A percentile compares a stretch with the other conserved stretches of the same genome.
phyloP scores from a whole-genome alignment of 2,329 filamentous ascomycete species.

The Cladophialophora yegresii region DNA sequence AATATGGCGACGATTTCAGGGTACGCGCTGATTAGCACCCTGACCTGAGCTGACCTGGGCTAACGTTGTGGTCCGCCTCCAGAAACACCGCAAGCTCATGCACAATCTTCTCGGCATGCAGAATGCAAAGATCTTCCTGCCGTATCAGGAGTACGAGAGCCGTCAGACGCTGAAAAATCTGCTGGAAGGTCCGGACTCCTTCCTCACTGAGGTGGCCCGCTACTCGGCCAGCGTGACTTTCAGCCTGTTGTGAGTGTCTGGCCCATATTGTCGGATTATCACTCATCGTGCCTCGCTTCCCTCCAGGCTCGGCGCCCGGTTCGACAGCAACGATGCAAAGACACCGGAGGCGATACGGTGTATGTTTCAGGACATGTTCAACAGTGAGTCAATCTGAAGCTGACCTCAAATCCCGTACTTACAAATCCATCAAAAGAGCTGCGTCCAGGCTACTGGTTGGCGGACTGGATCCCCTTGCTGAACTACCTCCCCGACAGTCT shows the following conservation, averaged over 20 bases:
- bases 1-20: slow-evolving; percentile 24
- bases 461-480: slow-evolving; percentile 49
- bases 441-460: slow-evolving; percentile 38
- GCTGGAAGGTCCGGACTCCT: slow-evolving; percentile 13
- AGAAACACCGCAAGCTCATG: slow-evolving; percentile 24
- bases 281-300: background rate
- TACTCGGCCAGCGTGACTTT: slow-evolving; percentile 27
- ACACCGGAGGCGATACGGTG: slow-evolving; percentile 21
- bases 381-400: background rate
- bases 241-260: slow-evolving; percentile 20
- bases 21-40: slow-evolving; percentile 4
- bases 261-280: background rate
- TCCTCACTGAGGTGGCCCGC: slow-evolving; percentile 19
- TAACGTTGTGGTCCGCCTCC: no score
- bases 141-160: slow-evolving; percentile 26
- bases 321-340: slow-evolving; percentile 8
- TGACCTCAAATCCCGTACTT: background rate
- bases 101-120: slow-evolving; percentile 21
- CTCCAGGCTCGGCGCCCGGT: slow-evolving; percentile 22
- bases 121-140: slow-evolving; percentile 21
- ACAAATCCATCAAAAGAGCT: slow-evolving; percentile 11
- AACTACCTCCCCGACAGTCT: slow-evolving; percentile 46
- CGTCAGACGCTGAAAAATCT: slow-evolving; percentile 23
- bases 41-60: background rate
- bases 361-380: slow-evolving; percentile 20